These are phyloP conservation scores for Cryptosporidium meleagridis DNA, from an alignment of 169 alveolate genomes.

Conservation along the genomic window DNA sequence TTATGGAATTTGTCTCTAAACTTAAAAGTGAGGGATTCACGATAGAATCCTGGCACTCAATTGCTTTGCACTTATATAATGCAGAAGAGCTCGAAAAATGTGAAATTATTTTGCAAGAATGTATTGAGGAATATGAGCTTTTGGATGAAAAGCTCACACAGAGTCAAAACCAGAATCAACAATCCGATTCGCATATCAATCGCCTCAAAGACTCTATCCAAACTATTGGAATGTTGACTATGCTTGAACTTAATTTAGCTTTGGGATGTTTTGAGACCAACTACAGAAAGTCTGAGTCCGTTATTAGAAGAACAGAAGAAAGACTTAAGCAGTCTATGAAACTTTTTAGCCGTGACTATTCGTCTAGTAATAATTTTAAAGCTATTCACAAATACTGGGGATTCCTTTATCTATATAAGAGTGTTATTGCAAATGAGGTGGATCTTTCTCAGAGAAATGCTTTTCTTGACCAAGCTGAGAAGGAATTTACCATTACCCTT, in stretches of 20 bases:
- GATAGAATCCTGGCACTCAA: constrained; percentile 27
- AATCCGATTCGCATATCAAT: neutral
- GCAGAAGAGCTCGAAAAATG: constrained; percentile 14
- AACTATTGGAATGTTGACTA: constrained; percentile 28
- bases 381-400: constrained; percentile 49
- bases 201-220: neutral
- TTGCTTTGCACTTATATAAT: constrained; percentile 34
- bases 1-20: neutral
- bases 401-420: constrained; percentile 33
- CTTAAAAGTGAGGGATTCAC: constrained; percentile 20
- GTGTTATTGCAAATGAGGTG: constrained; percentile 1
- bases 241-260: constrained; percentile 49
- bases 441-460: constrained; percentile 1
- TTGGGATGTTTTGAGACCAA: constrained; percentile 25
- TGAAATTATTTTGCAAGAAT: constrained; percentile 30
- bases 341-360: neutral
- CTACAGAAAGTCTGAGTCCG: constrained; percentile 26
- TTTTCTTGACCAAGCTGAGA: constrained; percentile 21
- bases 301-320: constrained; percentile 30
- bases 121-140: constrained; percentile 25
- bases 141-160: constrained; percentile 13
- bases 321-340: constrained; percentile 15
- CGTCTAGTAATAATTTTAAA: neutral
- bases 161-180: neutral
- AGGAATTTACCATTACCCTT: constrained; percentile 18